Evolutionary conservation across 1,284 basidiomycete species (phyloP).

Genomic region (Tremellales sp.): DNA sequence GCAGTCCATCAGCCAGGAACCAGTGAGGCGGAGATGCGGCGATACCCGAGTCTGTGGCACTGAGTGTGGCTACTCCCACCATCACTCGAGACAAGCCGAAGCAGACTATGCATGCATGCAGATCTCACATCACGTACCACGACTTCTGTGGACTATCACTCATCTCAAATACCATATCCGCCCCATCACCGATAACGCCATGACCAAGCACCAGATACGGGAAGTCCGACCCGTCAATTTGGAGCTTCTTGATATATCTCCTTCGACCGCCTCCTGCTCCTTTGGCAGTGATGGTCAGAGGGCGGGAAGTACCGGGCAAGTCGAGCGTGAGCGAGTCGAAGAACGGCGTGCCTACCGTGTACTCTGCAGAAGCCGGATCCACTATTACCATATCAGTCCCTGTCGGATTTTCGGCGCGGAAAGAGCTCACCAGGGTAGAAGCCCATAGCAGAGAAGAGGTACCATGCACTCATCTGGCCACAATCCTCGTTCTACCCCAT

Average conservation of each 20-base stretch:
- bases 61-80: too few species aligned
- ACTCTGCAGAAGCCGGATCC: conserved; percentile 68
- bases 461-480: conserved; percentile 86
- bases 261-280: conserved; percentile 56
- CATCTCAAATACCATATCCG: conserved; percentile 63
- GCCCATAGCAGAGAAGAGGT: conserved; percentile 72
- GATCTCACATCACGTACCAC: too few species aligned
- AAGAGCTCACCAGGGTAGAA: conserved; percentile 61
- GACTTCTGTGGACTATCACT: conserved; percentile 52
- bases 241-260: conserved; percentile 60
- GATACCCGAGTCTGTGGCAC: background rate
- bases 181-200: conserved; percentile 43
- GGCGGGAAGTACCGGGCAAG: conserved; percentile 51
- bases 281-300: conserved; percentile 54
- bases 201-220: conserved; percentile 57
- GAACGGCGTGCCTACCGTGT: conserved; percentile 70
- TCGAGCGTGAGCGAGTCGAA: conserved; percentile 61
- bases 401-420: background rate
- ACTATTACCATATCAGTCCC: conserved; percentile 49
- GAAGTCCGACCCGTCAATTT: conserved; percentile 54
- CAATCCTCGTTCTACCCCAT: conserved; percentile 73
- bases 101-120: too few species aligned
- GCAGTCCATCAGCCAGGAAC: too few species aligned
- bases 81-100: too few species aligned
- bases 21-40: background rate